Evolutionary conservation across 2,329 filamentous ascomycete genomes (phyloP), one percentile per base, ranked within the genome.

Genomic region (Dactylellina sp.): DNA sequence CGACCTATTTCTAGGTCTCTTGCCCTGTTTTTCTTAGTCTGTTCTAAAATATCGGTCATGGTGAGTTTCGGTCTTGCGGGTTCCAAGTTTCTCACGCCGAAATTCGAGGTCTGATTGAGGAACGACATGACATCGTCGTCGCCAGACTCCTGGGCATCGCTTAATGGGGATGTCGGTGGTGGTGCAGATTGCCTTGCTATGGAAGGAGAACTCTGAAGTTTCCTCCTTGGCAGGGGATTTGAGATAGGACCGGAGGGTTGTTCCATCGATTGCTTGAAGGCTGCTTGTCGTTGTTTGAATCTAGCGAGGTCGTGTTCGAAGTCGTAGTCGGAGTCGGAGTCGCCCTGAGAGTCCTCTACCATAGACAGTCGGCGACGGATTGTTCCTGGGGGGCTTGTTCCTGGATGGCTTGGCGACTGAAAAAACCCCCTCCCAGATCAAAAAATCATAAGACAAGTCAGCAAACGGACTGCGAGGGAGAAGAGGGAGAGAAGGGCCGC

Each of bases 271-370:
- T 7, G 24, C 12, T 62, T 46, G 25, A 63, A 60, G 11, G 40
- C 22, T 16, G 14, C 52, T 7, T 25, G 50, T 7, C 59, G 44
- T 4, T 32, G 24, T 46, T 46, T 71, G 37, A 59, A 56, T 11
- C 66, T 52, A 20, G 24, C 12, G 16, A 71, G 37, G 20, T 71
- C 66, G 18, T 62, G 44, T 25, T 71, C 66, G 20, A 46, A 71
- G 28, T 42, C 61, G 66, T 71, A 71, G n/a, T 71, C 66, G 35
- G 50, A 57, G n/a, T 71, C 66, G 42, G 28, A 22, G 12, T 71
- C 66, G 20, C 44, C 66, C n/a, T 71, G 66, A 20, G 66, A 71
- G 46, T 71, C 66, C 18, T 52, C 40, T 12, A 71, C 59, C 25
- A 71, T 40, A 25, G 64, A 49, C 20, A 49, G 20, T 28, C 20